Evolutionary conservation across 2,329 filamentous ascomycete genomes (phyloP), one percentile per base, ranked within the genome.

Genomic region (Teratosphaeria zuluensis): DNA sequence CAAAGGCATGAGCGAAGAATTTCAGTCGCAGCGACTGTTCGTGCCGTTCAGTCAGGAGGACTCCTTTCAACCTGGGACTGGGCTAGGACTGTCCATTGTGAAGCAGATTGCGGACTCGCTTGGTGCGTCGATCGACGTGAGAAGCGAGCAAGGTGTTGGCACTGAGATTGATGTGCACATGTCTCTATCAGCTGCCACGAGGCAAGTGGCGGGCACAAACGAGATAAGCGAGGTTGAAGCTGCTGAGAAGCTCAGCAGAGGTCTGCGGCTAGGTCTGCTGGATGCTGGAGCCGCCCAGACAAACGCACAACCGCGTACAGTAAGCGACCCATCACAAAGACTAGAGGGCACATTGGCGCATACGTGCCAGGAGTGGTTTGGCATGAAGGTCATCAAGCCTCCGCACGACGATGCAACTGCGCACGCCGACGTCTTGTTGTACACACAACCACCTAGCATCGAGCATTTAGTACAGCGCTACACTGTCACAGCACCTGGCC

Each of bases 41-140:
- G 81, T 79, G 0, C 82, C 84, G 0, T 88, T 88, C 61, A 72
- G 76, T 0, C 86, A 89, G 61, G 86, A 88, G 65, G 78, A 87
- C 52, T 70, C 75, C 0, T 71, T 88, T 1, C 76, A 80, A 0
- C 78, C 80, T 0, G 85, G 86, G 0, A 81, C 82, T 0, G 86
- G 86, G 0, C 74, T 89, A 0, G 86, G 86, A 0, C 69, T 89
- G 28, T 84, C 81, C 48, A 81, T 89, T 8, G 85, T 88, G 71
- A 77, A 67, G 63, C 71, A 60, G 14, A 81, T 89, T 6, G 80
- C 87, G 16, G 78, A 81, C 53, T 80, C 82, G 30, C 72, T 88
- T 0, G 78, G 79, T 31, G 85, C 85, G 0, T 77, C 74, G 6
- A 82, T 88, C 51, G 77, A 81, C 8, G 77, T 88, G 35, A 76